Evolutionary conservation across 495 filamentous ascomycete species (phyloP).

Genomic region (Aspergillus incahuasiensis): DNA sequence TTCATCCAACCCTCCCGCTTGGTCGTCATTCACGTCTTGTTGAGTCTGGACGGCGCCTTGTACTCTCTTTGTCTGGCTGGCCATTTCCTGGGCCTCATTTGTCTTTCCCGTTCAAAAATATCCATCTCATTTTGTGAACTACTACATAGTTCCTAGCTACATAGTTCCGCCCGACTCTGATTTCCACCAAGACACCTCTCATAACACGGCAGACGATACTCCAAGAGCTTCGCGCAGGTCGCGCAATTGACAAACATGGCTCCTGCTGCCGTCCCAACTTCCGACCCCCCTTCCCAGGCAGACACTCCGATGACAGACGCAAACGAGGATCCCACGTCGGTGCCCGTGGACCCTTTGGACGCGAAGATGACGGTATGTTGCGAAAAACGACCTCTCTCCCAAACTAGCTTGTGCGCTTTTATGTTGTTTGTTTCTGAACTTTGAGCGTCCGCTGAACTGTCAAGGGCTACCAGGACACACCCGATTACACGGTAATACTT

Average conservation of each 20-base stretch:
- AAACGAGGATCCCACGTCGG: conserved; percentile 45
- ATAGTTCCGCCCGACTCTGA: background rate
- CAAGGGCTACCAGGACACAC: conserved; percentile 72
- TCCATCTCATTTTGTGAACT: background rate
- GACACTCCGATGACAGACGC: conserved; percentile 59
- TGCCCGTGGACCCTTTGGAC: conserved; percentile 41
- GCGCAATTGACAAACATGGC: conserved; percentile 50
- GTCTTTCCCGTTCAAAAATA: background rate
- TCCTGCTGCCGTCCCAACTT: conserved; percentile 48
- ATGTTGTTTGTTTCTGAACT: background rate
- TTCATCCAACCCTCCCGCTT: conserved; percentile 8
- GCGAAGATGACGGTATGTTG: conserved; percentile 43
- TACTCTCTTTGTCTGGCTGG: background rate
- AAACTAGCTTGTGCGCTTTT: background rate
- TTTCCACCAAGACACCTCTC: background rate
- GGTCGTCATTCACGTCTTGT: conserved; percentile 4
- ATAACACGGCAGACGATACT: background rate
- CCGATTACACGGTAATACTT: conserved; percentile 63
- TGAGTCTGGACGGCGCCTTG: background rate
- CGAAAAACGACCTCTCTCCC: background rate
- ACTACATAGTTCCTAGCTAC: background rate
- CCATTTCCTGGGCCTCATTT: background rate
- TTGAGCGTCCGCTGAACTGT: background rate
- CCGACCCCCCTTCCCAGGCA: conserved; percentile 45
- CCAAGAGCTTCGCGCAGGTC: conserved; percentile 23